Conservation (phyloP, 179 eudicot species). For the Vitellaria paradoxa region DNA sequence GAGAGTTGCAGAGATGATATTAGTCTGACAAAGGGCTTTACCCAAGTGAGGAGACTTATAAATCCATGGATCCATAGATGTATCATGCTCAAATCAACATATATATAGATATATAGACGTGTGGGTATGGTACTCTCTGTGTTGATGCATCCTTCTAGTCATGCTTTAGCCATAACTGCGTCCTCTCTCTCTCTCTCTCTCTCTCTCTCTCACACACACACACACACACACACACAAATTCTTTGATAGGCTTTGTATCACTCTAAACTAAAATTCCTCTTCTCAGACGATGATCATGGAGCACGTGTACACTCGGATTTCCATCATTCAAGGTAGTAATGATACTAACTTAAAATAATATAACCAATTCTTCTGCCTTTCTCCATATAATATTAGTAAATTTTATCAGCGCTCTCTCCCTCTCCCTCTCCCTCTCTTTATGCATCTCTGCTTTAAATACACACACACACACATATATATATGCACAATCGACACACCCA, state of each 20-base stretch:
- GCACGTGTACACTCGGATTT: constrained; percentile 50
- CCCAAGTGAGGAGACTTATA: constrained; percentile 9
- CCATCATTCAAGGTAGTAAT: constrained; percentile 27
- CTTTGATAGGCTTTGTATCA: not conserved
- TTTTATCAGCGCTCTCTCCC: constrained; percentile 2
- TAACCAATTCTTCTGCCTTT: constrained; percentile 36
- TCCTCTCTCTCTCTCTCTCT: constrained; percentile 15
- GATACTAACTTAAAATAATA: not conserved
- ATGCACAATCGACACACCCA: not conserved
- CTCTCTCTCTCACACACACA: not conserved
- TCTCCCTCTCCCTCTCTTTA: constrained; percentile 25
- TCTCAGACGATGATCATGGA: constrained; percentile 41
- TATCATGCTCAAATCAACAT: constrained; percentile 6
- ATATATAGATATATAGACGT: constrained; percentile 11
- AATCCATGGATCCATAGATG: constrained; percentile 13
- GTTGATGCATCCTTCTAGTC: constrained; percentile 11
- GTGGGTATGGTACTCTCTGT: constrained; percentile 19
- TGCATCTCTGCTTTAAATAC: constrained; percentile 13
- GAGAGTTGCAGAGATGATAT: constrained; percentile 24
- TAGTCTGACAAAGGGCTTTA: constrained; percentile 12
- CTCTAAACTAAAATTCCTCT: constrained; percentile 18
- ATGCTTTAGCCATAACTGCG: constrained; percentile 7
- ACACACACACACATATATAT: not conserved
- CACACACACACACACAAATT: not conserved
- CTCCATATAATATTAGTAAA: too few species aligned